Evolutionary conservation across 2,329 filamentous ascomycete genomes (phyloP).

Genomic region (Orbilia ellipsospora): DNA sequence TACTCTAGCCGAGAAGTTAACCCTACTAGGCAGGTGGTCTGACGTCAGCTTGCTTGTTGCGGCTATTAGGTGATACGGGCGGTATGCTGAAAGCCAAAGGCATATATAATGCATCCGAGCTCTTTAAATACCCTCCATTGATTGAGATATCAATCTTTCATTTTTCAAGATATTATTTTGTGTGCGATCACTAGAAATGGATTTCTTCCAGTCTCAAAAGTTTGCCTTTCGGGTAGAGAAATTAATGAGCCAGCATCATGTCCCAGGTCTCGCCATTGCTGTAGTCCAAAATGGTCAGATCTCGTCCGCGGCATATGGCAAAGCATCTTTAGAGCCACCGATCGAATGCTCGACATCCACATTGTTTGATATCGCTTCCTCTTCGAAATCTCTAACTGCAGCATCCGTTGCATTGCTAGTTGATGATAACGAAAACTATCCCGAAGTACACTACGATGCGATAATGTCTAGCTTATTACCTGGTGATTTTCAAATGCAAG

Average conservation of each 20-base stretch:
- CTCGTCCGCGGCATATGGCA: not conserved
- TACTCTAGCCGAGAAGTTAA: too few species aligned
- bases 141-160: too few species aligned
- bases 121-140: too few species aligned
- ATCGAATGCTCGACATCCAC: not conserved
- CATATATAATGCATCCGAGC: too few species aligned
- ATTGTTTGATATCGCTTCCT: not conserved
- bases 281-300: not conserved
- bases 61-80: too few species aligned
- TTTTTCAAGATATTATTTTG: too few species aligned
- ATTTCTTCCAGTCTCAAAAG: not conserved
- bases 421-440: not conserved
- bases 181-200: too few species aligned
- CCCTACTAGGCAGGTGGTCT: too few species aligned
- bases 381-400: not conserved
- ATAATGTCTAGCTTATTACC: not conserved
- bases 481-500: not conserved
- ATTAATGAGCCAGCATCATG: not conserved
- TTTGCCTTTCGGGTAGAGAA: not conserved
- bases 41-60: too few species aligned
- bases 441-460: not conserved
- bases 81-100: too few species aligned
- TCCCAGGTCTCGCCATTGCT: not conserved
- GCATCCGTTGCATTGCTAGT: not conserved
- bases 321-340: not conserved